phyloP scores from a whole-genome alignment of 2,329 filamentous ascomycete species.

The Ceratocystis ficicola region DNA sequence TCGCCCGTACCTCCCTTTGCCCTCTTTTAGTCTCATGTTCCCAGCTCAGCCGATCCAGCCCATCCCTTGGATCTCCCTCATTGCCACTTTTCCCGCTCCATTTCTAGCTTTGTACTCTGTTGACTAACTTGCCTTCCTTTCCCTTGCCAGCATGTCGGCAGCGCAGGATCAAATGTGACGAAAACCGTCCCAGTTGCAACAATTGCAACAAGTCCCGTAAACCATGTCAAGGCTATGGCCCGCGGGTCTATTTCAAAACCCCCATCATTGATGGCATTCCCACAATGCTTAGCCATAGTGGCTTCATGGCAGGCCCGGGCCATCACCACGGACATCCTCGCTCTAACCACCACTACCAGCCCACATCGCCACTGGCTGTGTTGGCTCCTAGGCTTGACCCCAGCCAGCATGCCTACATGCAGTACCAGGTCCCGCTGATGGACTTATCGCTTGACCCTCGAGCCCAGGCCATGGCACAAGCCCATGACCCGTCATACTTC shows the following conservation, averaged over 20 bases:
- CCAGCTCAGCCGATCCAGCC: too few species aligned
- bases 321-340: slow-evolving; percentile 29
- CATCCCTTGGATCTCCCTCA: background rate
- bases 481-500: background rate
- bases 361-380: slow-evolving; percentile 3
- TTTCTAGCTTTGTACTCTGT: background rate
- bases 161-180: slow-evolving; percentile 93
- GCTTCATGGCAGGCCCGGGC: background rate
- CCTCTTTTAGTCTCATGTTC: too few species aligned
- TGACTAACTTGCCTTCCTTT: background rate
- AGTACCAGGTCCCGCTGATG: slow-evolving; percentile 4
- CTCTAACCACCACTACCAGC: slow-evolving; percentile 36
- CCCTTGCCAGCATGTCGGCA: slow-evolving; percentile 62
- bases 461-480: slow-evolving; percentile 6
- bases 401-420: background rate
- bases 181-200: slow-evolving; percentile 67
- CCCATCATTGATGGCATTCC: slow-evolving; percentile 38
- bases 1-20: too few species aligned
- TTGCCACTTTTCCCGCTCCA: background rate
- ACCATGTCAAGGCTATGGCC: slow-evolving; percentile 71
- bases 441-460: background rate
- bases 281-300: slow-evolving; percentile 28
- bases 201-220: slow-evolving; percentile 83
- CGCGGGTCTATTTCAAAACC: slow-evolving; percentile 69
- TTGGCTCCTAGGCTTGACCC: slow-evolving; percentile 14